These are phyloP conservation scores for Blastomyces parvus DNA, from an alignment of 2,329 filamentous ascomycete species.

Conservation along the genomic window DNA sequence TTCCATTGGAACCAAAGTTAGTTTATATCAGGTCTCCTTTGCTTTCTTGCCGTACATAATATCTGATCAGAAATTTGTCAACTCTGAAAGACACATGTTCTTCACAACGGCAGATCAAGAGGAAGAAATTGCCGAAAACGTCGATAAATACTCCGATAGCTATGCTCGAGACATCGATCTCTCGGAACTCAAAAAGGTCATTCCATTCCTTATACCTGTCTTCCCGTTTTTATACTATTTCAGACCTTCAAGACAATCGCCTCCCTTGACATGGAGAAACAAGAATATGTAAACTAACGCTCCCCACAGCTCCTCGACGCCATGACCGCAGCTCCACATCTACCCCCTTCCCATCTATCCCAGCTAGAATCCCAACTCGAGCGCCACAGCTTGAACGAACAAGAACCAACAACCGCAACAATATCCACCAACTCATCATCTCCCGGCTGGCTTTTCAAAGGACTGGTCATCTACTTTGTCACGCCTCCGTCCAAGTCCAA, in stretches of 20 bases:
- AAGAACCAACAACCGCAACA: slow-evolving; percentile 1
- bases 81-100: slow-evolving; percentile 54
- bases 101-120: slow-evolving; percentile 51
- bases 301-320: slow-evolving; percentile 29
- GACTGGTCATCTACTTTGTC: slow-evolving; percentile 37
- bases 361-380: slow-evolving; percentile 25
- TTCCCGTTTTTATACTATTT: neutral
- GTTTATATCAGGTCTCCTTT: neutral
- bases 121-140: slow-evolving; percentile 49
- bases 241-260: neutral
- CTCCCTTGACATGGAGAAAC: neutral
- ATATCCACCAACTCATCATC: slow-evolving; percentile 27
- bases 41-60: neutral
- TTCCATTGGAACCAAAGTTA: slow-evolving; percentile 54
- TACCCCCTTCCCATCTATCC: slow-evolving; percentile 34
- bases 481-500: slow-evolving; percentile 8
- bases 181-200: slow-evolving; percentile 49
- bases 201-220: slow-evolving; percentile 10
- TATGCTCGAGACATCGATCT: slow-evolving; percentile 61
- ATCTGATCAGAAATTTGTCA: neutral
- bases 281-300: neutral
- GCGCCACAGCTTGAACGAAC: neutral
- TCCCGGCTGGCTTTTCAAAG: slow-evolving; percentile 42
- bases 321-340: slow-evolving; percentile 27
- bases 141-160: slow-evolving; percentile 74